Conservation (phyloP, 352 stramenopile species). For the Thalassiosira pacifica region DNA sequence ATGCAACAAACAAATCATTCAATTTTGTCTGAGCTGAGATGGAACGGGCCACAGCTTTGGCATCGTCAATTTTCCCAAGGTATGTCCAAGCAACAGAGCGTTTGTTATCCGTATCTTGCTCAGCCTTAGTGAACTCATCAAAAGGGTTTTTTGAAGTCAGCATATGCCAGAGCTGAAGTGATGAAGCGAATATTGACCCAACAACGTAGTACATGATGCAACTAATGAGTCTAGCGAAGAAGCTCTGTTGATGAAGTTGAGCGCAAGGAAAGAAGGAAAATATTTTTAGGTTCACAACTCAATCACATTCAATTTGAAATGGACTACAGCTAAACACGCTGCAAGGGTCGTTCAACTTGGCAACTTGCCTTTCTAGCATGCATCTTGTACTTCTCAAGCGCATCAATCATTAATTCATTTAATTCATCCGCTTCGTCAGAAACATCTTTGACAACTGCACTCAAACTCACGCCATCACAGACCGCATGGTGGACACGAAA, state of each 20-base stretch:
- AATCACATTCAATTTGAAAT: too few species aligned
- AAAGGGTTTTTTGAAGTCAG: conserved; percentile 48
- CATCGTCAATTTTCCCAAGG: conserved; percentile 32
- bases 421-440: conserved; percentile 49
- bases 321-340: too few species aligned
- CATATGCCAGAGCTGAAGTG: conserved; percentile 50
- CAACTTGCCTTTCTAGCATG: neutral
- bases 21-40: conserved; percentile 24
- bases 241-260: too few species aligned
- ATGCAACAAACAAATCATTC: conserved; percentile 51
- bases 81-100: conserved; percentile 40
- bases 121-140: conserved; percentile 29
- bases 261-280: too few species aligned
- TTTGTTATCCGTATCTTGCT: neutral
- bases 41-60: conserved; percentile 32
- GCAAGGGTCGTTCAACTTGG: too few species aligned
- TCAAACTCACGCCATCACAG: conserved; percentile 53
- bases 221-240: conserved; percentile 1
- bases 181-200: conserved; percentile 19
- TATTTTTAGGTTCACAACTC: too few species aligned
- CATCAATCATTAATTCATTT: conserved; percentile 35
- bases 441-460: conserved; percentile 32
- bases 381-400: conserved; percentile 22
- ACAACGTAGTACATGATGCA: conserved; percentile 38
- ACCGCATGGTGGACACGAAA: conserved; percentile 51